A percentile compares a stretch with the other conserved stretches of the same genome.
Conservation (phyloP, 2,329 filamentous ascomycete species). For the Ascosphaera aggregata region DNA sequence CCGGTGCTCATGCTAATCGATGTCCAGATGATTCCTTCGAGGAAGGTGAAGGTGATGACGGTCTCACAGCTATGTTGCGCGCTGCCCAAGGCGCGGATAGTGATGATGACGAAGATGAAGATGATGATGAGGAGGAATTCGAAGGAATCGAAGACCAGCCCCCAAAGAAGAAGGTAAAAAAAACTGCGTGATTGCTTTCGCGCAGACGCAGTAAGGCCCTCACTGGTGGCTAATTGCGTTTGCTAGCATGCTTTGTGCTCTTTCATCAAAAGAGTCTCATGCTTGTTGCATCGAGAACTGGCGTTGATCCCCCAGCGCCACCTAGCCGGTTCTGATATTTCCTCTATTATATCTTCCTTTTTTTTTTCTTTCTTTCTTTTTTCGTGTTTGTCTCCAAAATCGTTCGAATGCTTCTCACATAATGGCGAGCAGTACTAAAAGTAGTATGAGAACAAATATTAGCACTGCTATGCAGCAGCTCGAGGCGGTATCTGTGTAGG, state of each 20-base stretch:
- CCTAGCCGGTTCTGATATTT: slow-evolving; percentile 1
- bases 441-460: slow-evolving; percentile 67
- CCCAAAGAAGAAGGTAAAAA: slow-evolving; percentile 18
- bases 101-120: slow-evolving; percentile 14
- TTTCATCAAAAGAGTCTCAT: too few species aligned
- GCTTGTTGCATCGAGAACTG: too few species aligned
- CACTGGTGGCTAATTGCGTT: slow-evolving; percentile 9
- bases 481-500: slow-evolving; percentile 40
- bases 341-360: slow-evolving; percentile 2
- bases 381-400: background rate
- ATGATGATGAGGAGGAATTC: slow-evolving; percentile 30
- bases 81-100: background rate
- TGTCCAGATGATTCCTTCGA: background rate
- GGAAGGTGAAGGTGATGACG: background rate
- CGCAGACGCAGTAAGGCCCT: slow-evolving; percentile 7
- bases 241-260: too few species aligned
- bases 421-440: slow-evolving; percentile 57
- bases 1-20: too few species aligned
- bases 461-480: slow-evolving; percentile 79
- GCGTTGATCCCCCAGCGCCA: too few species aligned
- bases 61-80: background rate
- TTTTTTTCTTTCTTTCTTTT: slow-evolving; percentile 1
- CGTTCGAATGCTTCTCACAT: slow-evolving; percentile 26
- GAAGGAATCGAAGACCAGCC: slow-evolving; percentile 25
- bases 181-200: slow-evolving; percentile 15